Evolutionary conservation across 495 filamentous ascomycete genomes (phyloP).

Genomic region (Hyaloscypha variabilis): DNA sequence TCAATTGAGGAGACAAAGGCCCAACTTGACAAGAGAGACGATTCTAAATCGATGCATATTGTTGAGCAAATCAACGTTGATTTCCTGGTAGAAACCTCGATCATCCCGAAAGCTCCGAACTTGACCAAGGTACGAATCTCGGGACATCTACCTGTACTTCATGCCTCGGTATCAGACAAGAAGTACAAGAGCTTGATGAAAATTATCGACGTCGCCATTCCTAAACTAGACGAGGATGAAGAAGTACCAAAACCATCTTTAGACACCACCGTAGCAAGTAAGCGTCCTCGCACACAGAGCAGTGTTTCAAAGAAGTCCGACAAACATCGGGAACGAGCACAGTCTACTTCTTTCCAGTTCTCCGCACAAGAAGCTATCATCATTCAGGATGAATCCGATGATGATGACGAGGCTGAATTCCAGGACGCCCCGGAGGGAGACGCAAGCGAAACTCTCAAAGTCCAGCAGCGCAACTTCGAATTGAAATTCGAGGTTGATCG

Average conservation of each 20-base stretch:
- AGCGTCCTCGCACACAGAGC: conserved; percentile 29
- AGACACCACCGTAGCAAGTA: not conserved
- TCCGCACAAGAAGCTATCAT: conserved; percentile 71
- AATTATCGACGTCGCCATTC: conserved; percentile 92
- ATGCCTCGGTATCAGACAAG: conserved; percentile 86
- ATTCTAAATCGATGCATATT: conserved; percentile 78
- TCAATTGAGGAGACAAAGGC: conserved; percentile 86
- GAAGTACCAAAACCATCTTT: conserved; percentile 15
- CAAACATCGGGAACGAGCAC: conserved; percentile 15
- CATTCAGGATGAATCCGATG: conserved; percentile 71
- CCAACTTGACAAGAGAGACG: conserved; percentile 73
- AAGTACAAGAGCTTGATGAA: conserved; percentile 98
- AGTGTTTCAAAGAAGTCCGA: conserved; percentile 19
- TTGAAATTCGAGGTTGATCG: conserved; percentile 94
- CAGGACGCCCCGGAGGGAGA: conserved; percentile 64
- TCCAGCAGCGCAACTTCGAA: conserved; percentile 88
- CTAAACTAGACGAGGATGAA: conserved; percentile 69
- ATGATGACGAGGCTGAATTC: conserved; percentile 63
- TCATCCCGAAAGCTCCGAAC: conserved; percentile 90
- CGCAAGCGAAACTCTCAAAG: conserved; percentile 61
- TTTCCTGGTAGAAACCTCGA: conserved; percentile 88
- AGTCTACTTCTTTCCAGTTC: conserved; percentile 66
- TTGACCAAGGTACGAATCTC: conserved; percentile 91
- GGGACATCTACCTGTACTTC: conserved; percentile 88
- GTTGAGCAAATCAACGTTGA: conserved; percentile 97